phyloP scores from a whole-genome alignment of 306 rosid genomes.

The Vigna trinervia region DNA sequence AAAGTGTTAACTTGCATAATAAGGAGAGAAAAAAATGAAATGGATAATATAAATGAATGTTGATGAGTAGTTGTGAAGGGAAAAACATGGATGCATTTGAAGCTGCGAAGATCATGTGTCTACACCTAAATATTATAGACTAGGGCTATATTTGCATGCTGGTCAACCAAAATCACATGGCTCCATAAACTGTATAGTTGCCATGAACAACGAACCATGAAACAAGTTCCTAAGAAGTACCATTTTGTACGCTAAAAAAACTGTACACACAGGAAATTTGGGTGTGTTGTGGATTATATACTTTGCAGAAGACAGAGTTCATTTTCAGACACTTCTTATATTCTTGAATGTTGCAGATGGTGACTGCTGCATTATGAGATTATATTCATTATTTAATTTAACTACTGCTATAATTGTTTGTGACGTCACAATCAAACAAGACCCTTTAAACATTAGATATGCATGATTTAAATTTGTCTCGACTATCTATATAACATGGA shows the following conservation, averaged over 20 bases:
- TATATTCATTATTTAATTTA: too few species aligned
- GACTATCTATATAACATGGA: too few species aligned
- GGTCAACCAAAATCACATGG: conserved; percentile 43
- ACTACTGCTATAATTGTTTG: too few species aligned
- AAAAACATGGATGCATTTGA: too few species aligned
- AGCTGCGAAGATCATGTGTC: neutral
- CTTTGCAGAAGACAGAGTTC: neutral
- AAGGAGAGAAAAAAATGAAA: too few species aligned
- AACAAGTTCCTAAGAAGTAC: neutral
- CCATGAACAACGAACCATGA: conserved; percentile 23
- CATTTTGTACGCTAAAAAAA: conserved; percentile 20
- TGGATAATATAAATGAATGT: neutral
- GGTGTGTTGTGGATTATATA: neutral
- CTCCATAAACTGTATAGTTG: neutral
- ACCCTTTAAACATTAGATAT: too few species aligned
- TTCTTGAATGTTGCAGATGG: too few species aligned
- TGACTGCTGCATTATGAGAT: too few species aligned
- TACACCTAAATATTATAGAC: neutral
- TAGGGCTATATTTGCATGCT: neutral
- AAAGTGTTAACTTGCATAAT: neutral
- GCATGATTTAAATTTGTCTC: too few species aligned
- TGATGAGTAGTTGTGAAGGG: neutral
- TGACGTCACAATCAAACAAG: too few species aligned
- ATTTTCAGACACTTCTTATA: neutral
- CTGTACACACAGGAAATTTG: conserved; percentile 4